phyloP scores from a whole-genome alignment of 495 filamentous ascomycete genomes.

The Tuber aestivum region DNA sequence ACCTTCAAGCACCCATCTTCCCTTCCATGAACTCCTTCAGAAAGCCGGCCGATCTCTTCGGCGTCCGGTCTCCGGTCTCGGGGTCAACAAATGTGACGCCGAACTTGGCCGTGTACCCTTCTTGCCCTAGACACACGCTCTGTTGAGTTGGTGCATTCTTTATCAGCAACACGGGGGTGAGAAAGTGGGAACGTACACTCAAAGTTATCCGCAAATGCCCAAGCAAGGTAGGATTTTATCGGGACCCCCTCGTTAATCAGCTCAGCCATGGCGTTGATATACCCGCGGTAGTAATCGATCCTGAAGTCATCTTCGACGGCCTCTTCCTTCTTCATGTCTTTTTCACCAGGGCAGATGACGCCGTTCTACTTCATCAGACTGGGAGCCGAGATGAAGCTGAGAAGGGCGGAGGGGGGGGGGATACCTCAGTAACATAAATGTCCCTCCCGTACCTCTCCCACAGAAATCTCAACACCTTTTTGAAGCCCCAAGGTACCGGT shows the following conservation, averaged over 20 bases:
- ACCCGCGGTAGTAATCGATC: constrained; percentile 66
- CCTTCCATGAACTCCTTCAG: constrained; percentile 54
- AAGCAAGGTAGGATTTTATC: constrained; percentile 60
- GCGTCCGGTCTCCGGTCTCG: constrained; percentile 62
- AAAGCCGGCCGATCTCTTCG: constrained; percentile 68
- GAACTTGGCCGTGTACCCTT: constrained; percentile 79
- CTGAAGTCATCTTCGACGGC: constrained; percentile 69
- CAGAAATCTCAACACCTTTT: constrained; percentile 66
- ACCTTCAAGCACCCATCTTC: constrained; percentile 23
- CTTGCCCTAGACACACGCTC: constrained; percentile 47
- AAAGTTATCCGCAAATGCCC: constrained; percentile 73
- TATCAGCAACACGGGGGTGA: too few species aligned
- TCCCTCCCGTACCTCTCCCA: constrained; percentile 54
- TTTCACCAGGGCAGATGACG: constrained; percentile 71
- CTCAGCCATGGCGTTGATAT: constrained; percentile 65
- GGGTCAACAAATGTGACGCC: constrained; percentile 76
- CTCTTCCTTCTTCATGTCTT: constrained; percentile 62
- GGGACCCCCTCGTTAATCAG: constrained; percentile 58
- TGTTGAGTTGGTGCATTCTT: background rate
- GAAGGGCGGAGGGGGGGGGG: too few species aligned
- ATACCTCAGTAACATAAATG: constrained; percentile 64
- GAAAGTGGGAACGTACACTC: constrained; percentile 46
- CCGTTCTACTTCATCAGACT: constrained; percentile 53
- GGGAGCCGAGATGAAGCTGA: background rate
- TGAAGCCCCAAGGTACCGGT: constrained; percentile 65